Base-by-base conservation (phyloP, 345 rosid genomes). In the Bruguiera sexangula region DNA sequence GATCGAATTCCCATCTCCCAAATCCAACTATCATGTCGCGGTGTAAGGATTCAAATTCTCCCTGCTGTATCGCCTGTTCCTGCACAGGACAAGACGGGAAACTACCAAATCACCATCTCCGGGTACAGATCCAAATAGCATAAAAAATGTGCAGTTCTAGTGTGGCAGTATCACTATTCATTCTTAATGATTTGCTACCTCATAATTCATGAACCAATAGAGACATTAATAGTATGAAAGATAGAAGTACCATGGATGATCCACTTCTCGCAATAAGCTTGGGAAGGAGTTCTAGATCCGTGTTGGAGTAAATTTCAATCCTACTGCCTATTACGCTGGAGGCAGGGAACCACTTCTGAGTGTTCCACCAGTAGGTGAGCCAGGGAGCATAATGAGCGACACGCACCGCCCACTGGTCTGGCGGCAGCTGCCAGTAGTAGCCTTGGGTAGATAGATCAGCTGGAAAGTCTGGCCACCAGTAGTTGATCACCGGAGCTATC, bases 1-100 rank as follows among this genome's bases (percentile, higher is more conserved):
- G 96, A 70, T 82, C 85, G 16, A 88, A 90, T 61, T 88, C 98
- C 98, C 96, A 92, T 27, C 62, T 79, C 62, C 95, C 93, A 64
- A 88, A 92, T 52, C 82, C 87, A 2, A 88, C 64, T 54, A 61
- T 88, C 82, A 90, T 58, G 76, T 92, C 96, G 4, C 83, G 80
- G 63, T 83, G 81, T 9, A 87, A 30, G 19, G 96, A 85, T 76
- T 87, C 95, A 0, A 56, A 69, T 15, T 24, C 86, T n/a, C 98
- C 96, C 77, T 88, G 96, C 63, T 85, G 88, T 24, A 80, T 73
- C 5, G 68, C 65, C 70, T 66, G 74, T 29, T 76, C 63, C 85
- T 78, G 73, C 27, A 55, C 27, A 62, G 8, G 50, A 27, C 27
- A 51, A 51, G 9, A 59, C 2, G 24, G 30, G 39, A 56, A 43